Evolutionary conservation across 495 filamentous ascomycete species (phyloP).

Genomic region (Lasiosphaeria hispida): DNA sequence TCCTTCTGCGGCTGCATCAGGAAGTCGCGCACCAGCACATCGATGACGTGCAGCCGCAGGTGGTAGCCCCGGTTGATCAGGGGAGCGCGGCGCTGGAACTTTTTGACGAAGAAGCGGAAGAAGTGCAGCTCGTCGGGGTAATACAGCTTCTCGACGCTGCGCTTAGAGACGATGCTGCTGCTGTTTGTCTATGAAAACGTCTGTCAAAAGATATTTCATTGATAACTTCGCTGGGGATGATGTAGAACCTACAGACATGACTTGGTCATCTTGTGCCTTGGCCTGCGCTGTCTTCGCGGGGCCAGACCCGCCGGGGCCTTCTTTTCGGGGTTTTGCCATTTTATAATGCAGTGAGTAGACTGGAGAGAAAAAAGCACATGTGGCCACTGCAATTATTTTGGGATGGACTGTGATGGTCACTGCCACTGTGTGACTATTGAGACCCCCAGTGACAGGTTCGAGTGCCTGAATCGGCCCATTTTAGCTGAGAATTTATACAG

Average conservation of each 20-base stretch:
- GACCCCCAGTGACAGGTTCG: too few species aligned
- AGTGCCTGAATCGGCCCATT: neutral
- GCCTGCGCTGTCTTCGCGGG: conserved; percentile 14
- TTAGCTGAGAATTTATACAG: conserved; percentile 4
- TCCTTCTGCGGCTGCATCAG: conserved; percentile 52
- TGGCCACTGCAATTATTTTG: too few species aligned
- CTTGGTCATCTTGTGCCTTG: conserved; percentile 56
- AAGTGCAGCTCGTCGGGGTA: conserved; percentile 70
- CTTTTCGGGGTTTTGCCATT: conserved; percentile 9
- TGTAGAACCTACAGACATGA: conserved; percentile 61
- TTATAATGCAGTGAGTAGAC: neutral
- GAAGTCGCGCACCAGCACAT: conserved; percentile 68
- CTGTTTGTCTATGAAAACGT: conserved; percentile 67
- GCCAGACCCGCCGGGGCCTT: neutral
- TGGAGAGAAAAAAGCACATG: neutral
- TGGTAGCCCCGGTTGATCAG: conserved; percentile 87
- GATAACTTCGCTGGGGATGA: neutral
- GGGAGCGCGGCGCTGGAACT: conserved; percentile 74
- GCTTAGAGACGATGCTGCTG: conserved; percentile 85
- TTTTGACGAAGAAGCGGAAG: conserved; percentile 83
- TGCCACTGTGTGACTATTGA: too few species aligned
- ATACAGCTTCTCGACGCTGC: conserved; percentile 83
- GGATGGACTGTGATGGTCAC: too few species aligned
- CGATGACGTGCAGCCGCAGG: conserved; percentile 79
- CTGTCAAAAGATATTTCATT: neutral